Evolutionary conservation across 768 basidiomycete species (phyloP).

Genomic region (Auricularia cornea): DNA sequence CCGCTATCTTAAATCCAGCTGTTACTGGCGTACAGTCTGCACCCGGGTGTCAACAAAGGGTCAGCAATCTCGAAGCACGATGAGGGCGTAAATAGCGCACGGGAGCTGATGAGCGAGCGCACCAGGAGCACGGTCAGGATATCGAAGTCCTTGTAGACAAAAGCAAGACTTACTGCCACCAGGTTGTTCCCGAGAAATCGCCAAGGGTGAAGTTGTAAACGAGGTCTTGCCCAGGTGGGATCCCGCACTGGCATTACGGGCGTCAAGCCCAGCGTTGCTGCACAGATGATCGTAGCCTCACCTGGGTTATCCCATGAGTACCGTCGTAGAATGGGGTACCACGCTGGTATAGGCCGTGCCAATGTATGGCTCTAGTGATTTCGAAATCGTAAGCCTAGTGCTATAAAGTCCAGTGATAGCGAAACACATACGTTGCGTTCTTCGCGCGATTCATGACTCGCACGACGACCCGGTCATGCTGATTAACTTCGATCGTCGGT

Average conservation of each 20-base stretch:
- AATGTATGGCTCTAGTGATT: slow-evolving; percentile 23
- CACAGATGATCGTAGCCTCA: not conserved
- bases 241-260: slow-evolving; percentile 31
- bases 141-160: not conserved
- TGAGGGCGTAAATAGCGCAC: slow-evolving; percentile 9
- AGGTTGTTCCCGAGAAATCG: slow-evolving; percentile 37
- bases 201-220: slow-evolving; percentile 36
- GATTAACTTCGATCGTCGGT: slow-evolving; percentile 31
- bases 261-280: not conserved
- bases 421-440: slow-evolving; percentile 22
- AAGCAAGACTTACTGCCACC: slow-evolving; percentile 36
- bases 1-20: not conserved
- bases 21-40: slow-evolving; percentile 12
- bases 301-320: slow-evolving; percentile 32
- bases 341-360: slow-evolving; percentile 32
- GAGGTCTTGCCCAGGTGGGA: slow-evolving; percentile 41
- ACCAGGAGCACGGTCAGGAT: not conserved
- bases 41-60: not conserved
- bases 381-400: no score
- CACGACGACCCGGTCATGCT: slow-evolving; percentile 28
- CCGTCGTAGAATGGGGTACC: slow-evolving; percentile 44
- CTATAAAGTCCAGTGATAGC: no score
- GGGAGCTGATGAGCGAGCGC: slow-evolving; percentile 15
- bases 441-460: slow-evolving; percentile 28
- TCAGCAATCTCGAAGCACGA: not conserved